Conservation (phyloP, 257 asterid species). For the Penstemon newberryi region DNA sequence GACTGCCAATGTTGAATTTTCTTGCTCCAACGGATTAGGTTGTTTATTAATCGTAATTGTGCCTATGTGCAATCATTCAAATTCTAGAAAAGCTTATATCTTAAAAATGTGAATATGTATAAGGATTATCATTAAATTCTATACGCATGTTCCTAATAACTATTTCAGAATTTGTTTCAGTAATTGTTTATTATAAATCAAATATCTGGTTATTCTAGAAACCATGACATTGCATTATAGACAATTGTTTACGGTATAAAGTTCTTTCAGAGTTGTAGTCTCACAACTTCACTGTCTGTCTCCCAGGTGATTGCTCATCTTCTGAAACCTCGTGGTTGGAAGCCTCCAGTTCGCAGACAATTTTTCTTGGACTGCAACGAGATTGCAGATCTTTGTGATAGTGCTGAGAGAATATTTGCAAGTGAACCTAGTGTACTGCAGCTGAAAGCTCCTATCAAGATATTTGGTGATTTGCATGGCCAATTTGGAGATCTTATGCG, state of each 20-base stretch:
- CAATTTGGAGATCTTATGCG: conserved; percentile 99
- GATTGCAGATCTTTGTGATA: conserved; percentile 95
- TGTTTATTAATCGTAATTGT: neutral
- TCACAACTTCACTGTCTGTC: conserved; percentile 16
- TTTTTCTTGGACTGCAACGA: conserved; percentile 97
- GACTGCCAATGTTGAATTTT: too few species aligned
- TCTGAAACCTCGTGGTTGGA: conserved; percentile 98
- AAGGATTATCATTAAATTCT: neutral
- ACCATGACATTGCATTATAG: neutral
- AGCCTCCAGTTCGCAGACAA: conserved; percentile 93
- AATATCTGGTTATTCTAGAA: neutral
- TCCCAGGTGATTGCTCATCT: conserved; percentile 85
- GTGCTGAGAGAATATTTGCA: conserved; percentile 91
- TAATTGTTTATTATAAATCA: neutral
- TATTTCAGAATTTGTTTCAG: neutral
- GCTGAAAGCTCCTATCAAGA: conserved; percentile 93
- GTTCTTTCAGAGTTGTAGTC: conserved; percentile 12
- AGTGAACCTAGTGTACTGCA: conserved; percentile 92
- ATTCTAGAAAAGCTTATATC: neutral
- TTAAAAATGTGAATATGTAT: neutral
- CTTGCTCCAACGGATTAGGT: too few species aligned
- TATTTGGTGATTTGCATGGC: conserved; percentile 98
- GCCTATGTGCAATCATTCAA: neutral
- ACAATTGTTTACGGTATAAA: neutral
- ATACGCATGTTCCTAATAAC: neutral